Percentiles rank a stretch among this genome's conserved stretches.
phyloP scores from a whole-genome alignment of 2,329 filamentous ascomycete species.

The Fusarium praegraminearum region DNA sequence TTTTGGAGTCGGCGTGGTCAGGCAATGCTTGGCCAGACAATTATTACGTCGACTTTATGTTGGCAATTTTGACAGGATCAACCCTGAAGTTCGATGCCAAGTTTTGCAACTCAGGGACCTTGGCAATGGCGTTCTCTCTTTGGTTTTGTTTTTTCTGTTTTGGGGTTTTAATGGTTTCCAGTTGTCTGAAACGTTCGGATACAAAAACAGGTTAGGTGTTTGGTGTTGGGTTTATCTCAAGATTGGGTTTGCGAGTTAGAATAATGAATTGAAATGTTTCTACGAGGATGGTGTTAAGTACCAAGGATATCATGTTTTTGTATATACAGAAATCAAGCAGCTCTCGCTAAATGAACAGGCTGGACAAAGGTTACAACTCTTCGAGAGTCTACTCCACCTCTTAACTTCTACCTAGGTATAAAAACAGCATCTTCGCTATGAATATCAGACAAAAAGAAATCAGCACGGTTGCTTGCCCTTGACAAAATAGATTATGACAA shows the following conservation, averaged over 20 bases:
- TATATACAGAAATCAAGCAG: conserved; percentile 38
- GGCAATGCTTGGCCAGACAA: neutral
- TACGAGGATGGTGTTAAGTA: conserved; percentile 19
- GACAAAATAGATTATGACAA: conserved; percentile 31
- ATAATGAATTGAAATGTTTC: conserved; percentile 11
- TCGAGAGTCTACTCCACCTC: conserved; percentile 24
- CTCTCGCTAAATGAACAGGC: conserved; percentile 31
- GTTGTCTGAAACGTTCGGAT: conserved; percentile 5
- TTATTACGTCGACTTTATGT: neutral
- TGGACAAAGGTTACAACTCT: conserved; percentile 25
- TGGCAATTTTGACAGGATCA: neutral
- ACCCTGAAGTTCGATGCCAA: neutral
- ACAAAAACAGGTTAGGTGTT: conserved; percentile 20
- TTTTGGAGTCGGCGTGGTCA: neutral
- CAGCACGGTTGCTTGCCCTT: conserved; percentile 21
- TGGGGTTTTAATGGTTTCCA: neutral
- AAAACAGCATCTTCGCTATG: conserved; percentile 21
- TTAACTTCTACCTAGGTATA: conserved; percentile 17
- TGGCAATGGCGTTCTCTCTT: conserved; percentile 3
- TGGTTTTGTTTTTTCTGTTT: neutral
- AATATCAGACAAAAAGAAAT: conserved; percentile 15
- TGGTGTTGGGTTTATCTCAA: neutral
- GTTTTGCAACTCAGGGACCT: neutral
- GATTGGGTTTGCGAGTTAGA: neutral
- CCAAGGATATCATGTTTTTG: conserved; percentile 40